Evolutionary conservation across 163 green algal genomes (phyloP).

Genomic region (Scenedesmus sp.): DNA sequence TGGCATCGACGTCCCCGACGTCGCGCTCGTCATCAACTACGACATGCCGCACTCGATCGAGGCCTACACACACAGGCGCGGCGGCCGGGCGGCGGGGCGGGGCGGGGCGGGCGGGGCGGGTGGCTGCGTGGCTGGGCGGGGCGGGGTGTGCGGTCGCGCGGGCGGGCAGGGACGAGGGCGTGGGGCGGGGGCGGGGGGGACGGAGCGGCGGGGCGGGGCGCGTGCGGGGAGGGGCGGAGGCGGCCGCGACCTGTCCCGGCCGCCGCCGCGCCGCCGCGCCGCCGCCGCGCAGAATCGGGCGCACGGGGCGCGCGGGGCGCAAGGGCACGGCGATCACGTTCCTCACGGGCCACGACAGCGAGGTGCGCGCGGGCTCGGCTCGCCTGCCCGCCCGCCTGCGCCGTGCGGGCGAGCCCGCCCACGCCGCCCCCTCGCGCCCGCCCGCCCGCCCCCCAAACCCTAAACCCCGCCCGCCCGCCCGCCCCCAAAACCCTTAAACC

Average conservation of each 20-base stretch:
- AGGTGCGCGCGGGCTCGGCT: constrained; percentile 28
- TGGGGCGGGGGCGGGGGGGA: background rate
- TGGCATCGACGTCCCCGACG: constrained; percentile 82
- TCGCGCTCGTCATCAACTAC: constrained; percentile 98
- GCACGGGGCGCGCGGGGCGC: constrained; percentile 87
- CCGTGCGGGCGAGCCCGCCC: too few relatives aligned
- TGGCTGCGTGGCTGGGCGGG: too few relatives aligned
- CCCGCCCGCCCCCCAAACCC: too few relatives aligned
- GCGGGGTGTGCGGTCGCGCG: background rate
- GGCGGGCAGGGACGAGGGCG: background rate
- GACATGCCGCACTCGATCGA: constrained; percentile 98
- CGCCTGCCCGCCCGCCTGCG: too few relatives aligned
- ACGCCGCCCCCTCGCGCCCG: too few relatives aligned
- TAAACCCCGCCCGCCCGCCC: too few relatives aligned
- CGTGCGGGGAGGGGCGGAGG: too few relatives aligned
- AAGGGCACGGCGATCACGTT: constrained; percentile 94
- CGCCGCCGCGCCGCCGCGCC: too few relatives aligned
- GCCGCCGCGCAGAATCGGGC: constrained; percentile 84
- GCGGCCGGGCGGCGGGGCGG: too few relatives aligned
- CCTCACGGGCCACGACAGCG: constrained; percentile 75
- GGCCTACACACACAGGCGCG: constrained; percentile 90
- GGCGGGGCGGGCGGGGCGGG: too few relatives aligned
- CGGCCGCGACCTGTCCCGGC: too few relatives aligned
- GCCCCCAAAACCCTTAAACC: constrained; percentile 67
- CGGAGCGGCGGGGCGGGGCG: too few relatives aligned